Base-by-base conservation (phyloP, 129 eudicot species). In the Artemisia annua region DNA sequence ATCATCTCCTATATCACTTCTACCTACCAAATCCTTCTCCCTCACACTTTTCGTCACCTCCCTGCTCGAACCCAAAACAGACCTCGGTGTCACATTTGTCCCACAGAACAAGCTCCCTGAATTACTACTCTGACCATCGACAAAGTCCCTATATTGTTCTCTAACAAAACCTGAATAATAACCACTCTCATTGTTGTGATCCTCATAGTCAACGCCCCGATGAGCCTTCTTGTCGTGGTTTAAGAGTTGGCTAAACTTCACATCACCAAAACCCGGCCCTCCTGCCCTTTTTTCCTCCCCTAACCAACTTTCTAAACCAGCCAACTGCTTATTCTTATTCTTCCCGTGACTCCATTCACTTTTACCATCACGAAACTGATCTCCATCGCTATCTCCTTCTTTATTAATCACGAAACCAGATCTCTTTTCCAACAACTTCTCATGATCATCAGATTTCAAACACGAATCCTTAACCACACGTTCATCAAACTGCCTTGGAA, bases 401-500 rank as follows among this genome's bases (percentile, higher is more conserved):
- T 39, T 39, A 39, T 20, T 57, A 12, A 44, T 76, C 16, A 32
- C 30, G 3, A 43, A 69, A 30, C 24, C 66, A 17, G 35, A 35
- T 35, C 19, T 16, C 51, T 80, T 71, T 56, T 48, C 57, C 2
- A n/a, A 54, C 7, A 54, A 11, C 74, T 85, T 82, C 77, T 80
- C 89, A 77, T 80, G 85, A 82, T 80, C 85, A 35, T 57, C n/a
- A 5, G 46, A 66, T 62, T 67, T 69, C 53, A 60, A 57, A 43
- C 79, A 69, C 13, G 26, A 15, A 55, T 48, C 35, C 58, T 75
- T 7, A 24, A 69, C 69, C 12, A 74, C 65, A 49, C 86, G 70
- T 28, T 84, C 91, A 22, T 83, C 79, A 75, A 85, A 85, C 60
- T 79, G 87, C 88, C 96, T 60, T 16, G 96, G 91, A 32, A 89